Base-by-base conservation (phyloP, 2,329 filamentous ascomycete genomes). In the Colletotrichum brevisporum region DNA sequence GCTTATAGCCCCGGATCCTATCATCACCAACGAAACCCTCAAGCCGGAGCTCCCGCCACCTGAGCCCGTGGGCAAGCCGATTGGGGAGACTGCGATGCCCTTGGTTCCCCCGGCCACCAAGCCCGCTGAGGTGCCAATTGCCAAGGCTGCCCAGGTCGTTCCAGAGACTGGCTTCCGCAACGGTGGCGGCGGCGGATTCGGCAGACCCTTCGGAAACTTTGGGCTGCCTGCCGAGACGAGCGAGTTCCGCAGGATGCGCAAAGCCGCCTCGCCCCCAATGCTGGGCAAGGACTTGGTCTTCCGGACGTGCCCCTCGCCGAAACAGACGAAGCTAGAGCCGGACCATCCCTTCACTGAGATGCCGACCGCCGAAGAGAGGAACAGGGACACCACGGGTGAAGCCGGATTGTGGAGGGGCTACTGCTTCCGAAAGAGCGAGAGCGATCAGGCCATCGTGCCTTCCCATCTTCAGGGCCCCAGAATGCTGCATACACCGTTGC, bases 281-380 rank as follows among this genome's bases (percentile, higher is more conserved):
- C 88, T 97, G 12, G 95, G 95, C 64, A 83, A 85, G 66, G 92
- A 97, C 73, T 87, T 98, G 63, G 84, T 86, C 27, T 97, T 98
- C 78, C 93, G 94, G 41, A 89, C 88, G 77, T 97, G 94, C 77
- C 86, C 88, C 10, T 97, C 95, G 27, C 95, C 95, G 6, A 91
- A 95, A 78, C 89, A 91, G 63, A 97, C 94, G 16, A 91, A 94
- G 75, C 92, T 97, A 75, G 94, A 97, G 76, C 90, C 92, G 1
- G 91, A 93, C 64, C 92, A 94, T 76, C 88, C 83, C 73, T 89
- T 86, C 80, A 80, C 85, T 78, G 80, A 83, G 54, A 78, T 81
- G 70, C 80, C 78, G 68, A 76, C 84, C 60, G 73, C 78, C 31
- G 84, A 86, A 76, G 86, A 83, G 74, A 81, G 78, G 69, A 84